A percentile compares a stretch with the other conserved stretches of the same genome.
Conservation (phyloP, 106 monocot genomes). For the Alisma plantagoaquatica region DNA sequence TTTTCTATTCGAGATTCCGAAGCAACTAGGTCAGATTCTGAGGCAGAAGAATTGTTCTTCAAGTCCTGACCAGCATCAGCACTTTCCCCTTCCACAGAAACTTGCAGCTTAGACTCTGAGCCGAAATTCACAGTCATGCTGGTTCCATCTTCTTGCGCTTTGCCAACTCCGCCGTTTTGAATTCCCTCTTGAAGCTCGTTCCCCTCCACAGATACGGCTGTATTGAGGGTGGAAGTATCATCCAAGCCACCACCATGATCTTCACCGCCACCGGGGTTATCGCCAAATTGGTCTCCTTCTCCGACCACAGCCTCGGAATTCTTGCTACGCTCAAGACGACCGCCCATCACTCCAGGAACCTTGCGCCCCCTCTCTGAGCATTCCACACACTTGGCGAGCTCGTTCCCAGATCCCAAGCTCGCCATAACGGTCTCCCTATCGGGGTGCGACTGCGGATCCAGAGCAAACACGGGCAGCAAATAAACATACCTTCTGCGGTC, state of each 20-base stretch:
- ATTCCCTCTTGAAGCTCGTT: neutral
- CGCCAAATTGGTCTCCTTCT: neutral
- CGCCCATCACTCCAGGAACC: slow-evolving; percentile 1
- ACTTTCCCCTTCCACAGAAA: neutral
- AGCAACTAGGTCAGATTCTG: neutral
- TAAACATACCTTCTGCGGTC: slow-evolving; percentile 86
- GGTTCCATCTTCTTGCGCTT: neutral
- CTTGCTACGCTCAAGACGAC: neutral
- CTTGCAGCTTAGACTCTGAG: too few species aligned
- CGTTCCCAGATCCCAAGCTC: slow-evolving; percentile 66
- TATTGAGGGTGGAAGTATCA: too few species aligned
- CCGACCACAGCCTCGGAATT: neutral
- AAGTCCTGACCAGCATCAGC: too few species aligned
- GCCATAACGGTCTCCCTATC: slow-evolving; percentile 58
- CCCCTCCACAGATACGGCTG: too few species aligned
- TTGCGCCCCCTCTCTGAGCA: slow-evolving; percentile 68
- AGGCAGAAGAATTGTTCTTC: neutral
- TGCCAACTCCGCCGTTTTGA: neutral
- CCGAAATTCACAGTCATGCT: too few species aligned
- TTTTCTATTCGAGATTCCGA: neutral
- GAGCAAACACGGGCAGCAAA: slow-evolving; percentile 76
- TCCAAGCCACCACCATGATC: neutral
- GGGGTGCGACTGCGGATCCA: slow-evolving; percentile 59
- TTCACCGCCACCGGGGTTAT: neutral
- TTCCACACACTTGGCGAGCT: slow-evolving; percentile 54